Evolutionary conservation across 2,329 filamentous ascomycete genomes (phyloP).

Genomic region (Huntiella savannae): DNA sequence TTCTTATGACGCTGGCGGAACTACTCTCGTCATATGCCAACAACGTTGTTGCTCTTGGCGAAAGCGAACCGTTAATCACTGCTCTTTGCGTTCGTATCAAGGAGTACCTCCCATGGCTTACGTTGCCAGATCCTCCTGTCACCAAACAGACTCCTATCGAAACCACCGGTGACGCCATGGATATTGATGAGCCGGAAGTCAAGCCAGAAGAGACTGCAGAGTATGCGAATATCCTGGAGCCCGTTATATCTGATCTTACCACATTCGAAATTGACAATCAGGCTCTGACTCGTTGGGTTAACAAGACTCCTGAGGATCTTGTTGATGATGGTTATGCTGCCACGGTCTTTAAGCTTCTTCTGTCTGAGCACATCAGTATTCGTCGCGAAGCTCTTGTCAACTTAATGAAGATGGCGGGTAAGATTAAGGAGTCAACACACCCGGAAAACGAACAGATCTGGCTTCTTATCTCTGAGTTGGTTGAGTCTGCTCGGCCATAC

Average conservation of each 20-base stretch:
- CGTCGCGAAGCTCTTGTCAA: slow-evolving; percentile 58
- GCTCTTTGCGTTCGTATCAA: slow-evolving; percentile 18
- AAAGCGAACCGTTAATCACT: slow-evolving; percentile 18
- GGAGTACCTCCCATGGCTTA: slow-evolving; percentile 16
- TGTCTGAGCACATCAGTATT: slow-evolving; percentile 55
- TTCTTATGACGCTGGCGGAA: slow-evolving; percentile 28
- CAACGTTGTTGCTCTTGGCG: slow-evolving; percentile 30
- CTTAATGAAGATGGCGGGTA: slow-evolving; percentile 44
- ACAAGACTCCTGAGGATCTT: slow-evolving; percentile 59
- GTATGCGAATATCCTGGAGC: slow-evolving; percentile 3
- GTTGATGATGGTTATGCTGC: slow-evolving; percentile 58
- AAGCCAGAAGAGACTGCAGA: not conserved
- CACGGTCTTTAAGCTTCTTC: slow-evolving; percentile 54
- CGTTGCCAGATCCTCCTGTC: not conserved
- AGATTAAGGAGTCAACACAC: slow-evolving; percentile 48
- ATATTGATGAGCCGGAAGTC: not conserved
- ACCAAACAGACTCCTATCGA: not conserved
- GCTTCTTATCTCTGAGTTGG: slow-evolving; percentile 60
- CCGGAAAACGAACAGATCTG: slow-evolving; percentile 61
- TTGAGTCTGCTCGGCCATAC: slow-evolving; percentile 46
- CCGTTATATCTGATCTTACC: not conserved
- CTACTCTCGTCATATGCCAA: slow-evolving; percentile 42
- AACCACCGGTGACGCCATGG: not conserved
- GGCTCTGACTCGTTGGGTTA: slow-evolving; percentile 44
- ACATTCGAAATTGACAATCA: slow-evolving; percentile 28